Evolutionary conservation across 2,329 filamentous ascomycete species (phyloP).

Genomic region (Colletotrichum cereale): DNA sequence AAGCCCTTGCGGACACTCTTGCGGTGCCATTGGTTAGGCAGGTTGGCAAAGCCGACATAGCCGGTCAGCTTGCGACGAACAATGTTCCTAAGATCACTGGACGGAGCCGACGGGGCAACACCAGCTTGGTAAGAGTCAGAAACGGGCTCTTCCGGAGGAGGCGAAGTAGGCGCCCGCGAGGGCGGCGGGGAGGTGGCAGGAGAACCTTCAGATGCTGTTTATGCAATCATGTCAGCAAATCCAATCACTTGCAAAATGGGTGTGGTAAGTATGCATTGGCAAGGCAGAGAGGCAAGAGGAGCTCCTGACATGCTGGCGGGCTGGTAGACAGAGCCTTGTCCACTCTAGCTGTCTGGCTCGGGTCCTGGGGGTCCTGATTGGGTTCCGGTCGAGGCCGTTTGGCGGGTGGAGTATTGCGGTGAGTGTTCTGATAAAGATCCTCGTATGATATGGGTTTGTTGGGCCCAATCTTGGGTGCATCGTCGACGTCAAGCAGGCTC

Average conservation of each 20-base stretch:
- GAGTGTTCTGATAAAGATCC: slow-evolving; percentile 56
- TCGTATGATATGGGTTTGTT: slow-evolving; percentile 60
- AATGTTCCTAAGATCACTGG: slow-evolving; percentile 88
- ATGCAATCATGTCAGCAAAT: slow-evolving; percentile 52
- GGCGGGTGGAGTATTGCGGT: background rate
- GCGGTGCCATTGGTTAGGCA: slow-evolving; percentile 99
- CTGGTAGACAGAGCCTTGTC: background rate
- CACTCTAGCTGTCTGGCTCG: background rate
- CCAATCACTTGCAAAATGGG: slow-evolving; percentile 36
- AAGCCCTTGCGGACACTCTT: slow-evolving; percentile 99
- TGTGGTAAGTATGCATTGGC: slow-evolving; percentile 25
- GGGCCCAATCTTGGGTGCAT: slow-evolving; percentile 59
- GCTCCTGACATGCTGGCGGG: slow-evolving; percentile 17
- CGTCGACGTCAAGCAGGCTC: slow-evolving; percentile 68
- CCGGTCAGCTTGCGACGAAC: slow-evolving; percentile 98
- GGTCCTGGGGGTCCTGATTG: slow-evolving; percentile 18
- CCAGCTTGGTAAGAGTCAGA: slow-evolving; percentile 53
- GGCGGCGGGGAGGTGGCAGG: slow-evolving; percentile 53
- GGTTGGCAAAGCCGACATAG: slow-evolving; percentile 98
- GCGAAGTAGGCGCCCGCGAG: slow-evolving; percentile 57
- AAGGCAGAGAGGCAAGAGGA: slow-evolving; percentile 32
- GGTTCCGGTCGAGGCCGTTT: background rate
- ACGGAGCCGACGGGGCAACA: slow-evolving; percentile 54
- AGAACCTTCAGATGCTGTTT: slow-evolving; percentile 60
- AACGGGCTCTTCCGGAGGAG: slow-evolving; percentile 51